Evolutionary conservation across 2,329 filamentous ascomycete genomes (phyloP).

Genomic region (Fusarium sp.): DNA sequence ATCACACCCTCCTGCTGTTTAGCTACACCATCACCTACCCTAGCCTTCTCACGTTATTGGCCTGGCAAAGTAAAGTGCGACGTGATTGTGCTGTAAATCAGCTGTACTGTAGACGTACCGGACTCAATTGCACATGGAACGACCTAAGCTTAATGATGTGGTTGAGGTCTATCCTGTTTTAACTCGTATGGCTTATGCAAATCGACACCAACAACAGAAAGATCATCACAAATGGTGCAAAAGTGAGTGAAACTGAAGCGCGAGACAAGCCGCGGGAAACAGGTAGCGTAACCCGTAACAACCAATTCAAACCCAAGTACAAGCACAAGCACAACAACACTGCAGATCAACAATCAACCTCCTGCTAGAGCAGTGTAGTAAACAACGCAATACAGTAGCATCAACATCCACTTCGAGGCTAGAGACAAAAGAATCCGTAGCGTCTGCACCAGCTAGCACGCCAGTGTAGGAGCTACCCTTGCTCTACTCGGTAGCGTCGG

Average conservation of each 20-base stretch:
- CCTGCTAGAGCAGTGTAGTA: conserved; percentile 25
- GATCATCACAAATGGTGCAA: neutral
- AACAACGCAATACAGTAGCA: conserved; percentile 33
- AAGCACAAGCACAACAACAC: conserved; percentile 17
- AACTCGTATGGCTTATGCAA: neutral
- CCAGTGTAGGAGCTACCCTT: conserved; percentile 40
- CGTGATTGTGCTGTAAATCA: conserved; percentile 10
- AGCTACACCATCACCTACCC: conserved; percentile 35
- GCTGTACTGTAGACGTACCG: neutral
- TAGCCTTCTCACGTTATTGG: conserved; percentile 23
- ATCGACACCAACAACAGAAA: neutral
- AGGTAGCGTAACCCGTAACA: conserved; percentile 30
- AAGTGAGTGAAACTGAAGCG: neutral
- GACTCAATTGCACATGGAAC: neutral
- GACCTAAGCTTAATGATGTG: conserved; percentile 9
- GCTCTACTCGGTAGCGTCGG: conserved; percentile 44
- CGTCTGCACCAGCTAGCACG: conserved; percentile 40
- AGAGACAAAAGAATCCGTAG: conserved; percentile 23
- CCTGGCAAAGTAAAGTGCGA: conserved; percentile 20
- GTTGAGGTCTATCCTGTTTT: neutral
- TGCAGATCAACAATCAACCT: conserved; percentile 36
- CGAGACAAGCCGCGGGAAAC: neutral
- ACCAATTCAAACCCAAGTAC: conserved; percentile 8
- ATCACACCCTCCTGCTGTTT: conserved; percentile 31
- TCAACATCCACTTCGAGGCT: conserved; percentile 25